Conservation (phyloP, 2,329 filamentous ascomycete genomes). For the Aspergillus sergii region DNA sequence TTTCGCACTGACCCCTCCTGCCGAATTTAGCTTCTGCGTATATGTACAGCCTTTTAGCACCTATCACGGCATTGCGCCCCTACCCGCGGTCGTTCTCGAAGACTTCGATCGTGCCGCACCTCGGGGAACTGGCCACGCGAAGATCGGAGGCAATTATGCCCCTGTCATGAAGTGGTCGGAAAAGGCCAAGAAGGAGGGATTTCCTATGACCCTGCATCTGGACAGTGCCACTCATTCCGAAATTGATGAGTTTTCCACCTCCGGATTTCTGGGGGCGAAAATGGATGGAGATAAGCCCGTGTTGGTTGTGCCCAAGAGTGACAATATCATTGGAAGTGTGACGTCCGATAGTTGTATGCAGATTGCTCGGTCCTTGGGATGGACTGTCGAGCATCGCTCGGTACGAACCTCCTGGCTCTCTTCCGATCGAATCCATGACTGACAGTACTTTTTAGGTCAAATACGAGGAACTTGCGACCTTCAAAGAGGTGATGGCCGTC, state of each 20-base stretch:
- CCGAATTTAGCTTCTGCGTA: conserved; percentile 34
- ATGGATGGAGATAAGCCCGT: conserved; percentile 19
- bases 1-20: conserved; percentile 26
- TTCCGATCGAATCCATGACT: neutral
- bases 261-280: conserved; percentile 36
- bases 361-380: conserved; percentile 33
- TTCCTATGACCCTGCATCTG: conserved; percentile 36
- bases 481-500: conserved; percentile 29
- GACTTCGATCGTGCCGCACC: conserved; percentile 41
- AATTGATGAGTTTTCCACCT: conserved; percentile 42
- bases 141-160: conserved; percentile 43
- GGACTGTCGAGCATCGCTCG: conserved; percentile 34
- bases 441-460: conserved; percentile 11
- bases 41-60: conserved; percentile 26
- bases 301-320: conserved; percentile 34
- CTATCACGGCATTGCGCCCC: conserved; percentile 3
- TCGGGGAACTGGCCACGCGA: conserved; percentile 34
- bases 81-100: conserved; percentile 33
- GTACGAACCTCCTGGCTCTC: conserved; percentile 13
- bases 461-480: conserved; percentile 25
- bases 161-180: conserved; percentile 37
- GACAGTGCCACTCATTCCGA: conserved; percentile 33
- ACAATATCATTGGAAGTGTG: conserved; percentile 33
- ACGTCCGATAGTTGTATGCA: conserved; percentile 29
- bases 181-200: conserved; percentile 34